These are phyloP conservation scores for Coemansia sp. DNA, from an alignment of 192 early-diverging fungal genomes.

Conservation along the genomic window DNA sequence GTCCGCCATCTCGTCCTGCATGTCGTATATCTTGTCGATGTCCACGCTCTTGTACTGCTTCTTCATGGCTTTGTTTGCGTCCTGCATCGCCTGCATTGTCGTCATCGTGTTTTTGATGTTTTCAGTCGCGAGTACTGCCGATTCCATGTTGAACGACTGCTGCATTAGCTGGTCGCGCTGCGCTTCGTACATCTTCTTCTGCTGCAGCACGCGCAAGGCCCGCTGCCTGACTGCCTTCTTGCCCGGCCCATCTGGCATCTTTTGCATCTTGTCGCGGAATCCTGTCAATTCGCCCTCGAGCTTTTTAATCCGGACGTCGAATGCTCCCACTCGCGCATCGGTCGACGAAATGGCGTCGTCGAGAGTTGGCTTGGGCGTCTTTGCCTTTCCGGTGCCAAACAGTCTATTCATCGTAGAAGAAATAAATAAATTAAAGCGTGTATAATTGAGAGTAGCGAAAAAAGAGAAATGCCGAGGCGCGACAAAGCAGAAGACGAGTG, in stretches of 20 bases:
- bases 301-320: constrained; percentile 94
- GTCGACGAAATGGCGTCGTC: constrained; percentile 84
- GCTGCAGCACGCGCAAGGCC: constrained; percentile 89
- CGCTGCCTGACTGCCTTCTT: constrained; percentile 94
- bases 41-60: constrained; percentile 95
- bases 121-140: constrained; percentile 88
- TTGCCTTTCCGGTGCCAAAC: constrained; percentile 85
- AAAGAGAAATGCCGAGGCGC: neutral
- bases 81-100: constrained; percentile 96
- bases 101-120: constrained; percentile 97
- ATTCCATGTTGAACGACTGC: constrained; percentile 99
- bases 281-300: constrained; percentile 91
- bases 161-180: constrained; percentile 95
- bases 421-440: neutral
- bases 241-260: constrained; percentile 86
- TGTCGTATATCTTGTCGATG: constrained; percentile 87
- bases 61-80: constrained; percentile 94
- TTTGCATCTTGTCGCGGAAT: constrained; percentile 93
- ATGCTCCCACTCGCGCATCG: constrained; percentile 81
- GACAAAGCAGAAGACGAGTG: neutral
- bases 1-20: constrained; percentile 99
- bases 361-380: constrained; percentile 86
- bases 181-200: constrained; percentile 91
- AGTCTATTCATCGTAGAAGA: constrained; percentile 79
- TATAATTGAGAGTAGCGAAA: neutral